Base-by-base conservation (phyloP, 2,329 filamentous ascomycete genomes). In the Fusarium sp. region DNA sequence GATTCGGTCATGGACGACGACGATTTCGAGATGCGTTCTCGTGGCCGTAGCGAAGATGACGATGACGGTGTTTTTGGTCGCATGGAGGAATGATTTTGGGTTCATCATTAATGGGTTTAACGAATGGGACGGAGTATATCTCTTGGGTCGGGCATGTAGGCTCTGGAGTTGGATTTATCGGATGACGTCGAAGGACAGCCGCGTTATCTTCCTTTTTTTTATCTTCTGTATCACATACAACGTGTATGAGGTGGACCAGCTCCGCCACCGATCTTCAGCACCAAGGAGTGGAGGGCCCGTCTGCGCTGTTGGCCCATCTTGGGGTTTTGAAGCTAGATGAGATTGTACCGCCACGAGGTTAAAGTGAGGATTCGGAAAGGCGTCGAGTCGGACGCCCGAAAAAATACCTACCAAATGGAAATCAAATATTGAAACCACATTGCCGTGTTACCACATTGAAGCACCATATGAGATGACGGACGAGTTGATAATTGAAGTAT, bases 31-130 rank as follows among this genome's bases (percentile, higher is more conserved):
- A 82, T 83, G 72, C 85, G 82, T 57, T 87, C 85, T 50, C 86
- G 88, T 57, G 87, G 88, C 51, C 88, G 91, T 66, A 91, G 90
- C 79, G 93, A 97, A 74, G 95, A 97, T 74, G 94, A 97, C 68
- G 95, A 98, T 72, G 95, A 98, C 71, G 95, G 95, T 77, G 92
- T 98, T 75, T 99, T 99, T 84, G 95, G 95, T 59, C 89, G 90
- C 72, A 98, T 98, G 95, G 96, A 99, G 81, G 94, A 97, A 80
- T 96, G 85, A 82, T 69, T 68, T 71, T 66, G 67, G 62, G 52
- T 71, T 71, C 58, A 75, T 68, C 61, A 69, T 61, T 68, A 71
- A 65, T 72, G 59, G 71, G 69, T 59, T 63, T 72, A 71, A 73
- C 56, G 66, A 72, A 52, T 59, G 63, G 69, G 63, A 68, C 59